Percentiles rank a stretch among this genome's conserved stretches.
These are phyloP conservation scores for Sutorius eximius DNA, from an alignment of 1,284 basidiomycete genomes.

Conservation along the genomic window DNA sequence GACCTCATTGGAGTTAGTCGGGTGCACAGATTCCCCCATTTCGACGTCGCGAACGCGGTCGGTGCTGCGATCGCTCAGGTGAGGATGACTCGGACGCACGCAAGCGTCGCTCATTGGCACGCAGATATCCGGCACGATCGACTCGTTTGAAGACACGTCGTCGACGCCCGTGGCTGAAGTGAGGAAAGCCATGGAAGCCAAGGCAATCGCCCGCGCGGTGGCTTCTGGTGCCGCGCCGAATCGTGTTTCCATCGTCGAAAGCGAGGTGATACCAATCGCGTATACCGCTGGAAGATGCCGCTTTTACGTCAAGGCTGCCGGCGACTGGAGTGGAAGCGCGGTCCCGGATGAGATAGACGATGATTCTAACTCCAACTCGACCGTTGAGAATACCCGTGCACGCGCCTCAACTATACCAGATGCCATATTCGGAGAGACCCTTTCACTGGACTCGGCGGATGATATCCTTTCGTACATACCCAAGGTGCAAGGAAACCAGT, in stretches of 20 bases:
- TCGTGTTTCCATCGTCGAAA: conserved; percentile 38
- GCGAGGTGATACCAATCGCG: conserved; percentile 39
- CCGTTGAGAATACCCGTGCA: conserved; percentile 9
- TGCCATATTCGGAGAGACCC: not conserved
- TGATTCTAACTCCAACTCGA: conserved; percentile 3
- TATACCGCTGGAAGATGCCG: conserved; percentile 38
- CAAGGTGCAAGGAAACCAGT: conserved; percentile 34
- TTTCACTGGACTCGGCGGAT: conserved; percentile 12
- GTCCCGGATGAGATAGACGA: conserved; percentile 28
- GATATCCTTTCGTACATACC: conserved; percentile 38
- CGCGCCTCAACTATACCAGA: conserved; percentile 1
- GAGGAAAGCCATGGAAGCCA: conserved; percentile 40
- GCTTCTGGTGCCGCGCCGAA: conserved; percentile 42
- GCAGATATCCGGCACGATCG: conserved; percentile 41
- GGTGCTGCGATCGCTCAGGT: conserved; percentile 50
- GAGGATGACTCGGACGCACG: not conserved
- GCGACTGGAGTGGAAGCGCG: conserved; percentile 41
- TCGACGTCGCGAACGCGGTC: conserved; percentile 60
- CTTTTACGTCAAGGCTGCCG: conserved; percentile 54
- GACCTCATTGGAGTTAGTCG: conserved; percentile 48
- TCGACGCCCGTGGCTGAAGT: conserved; percentile 44
- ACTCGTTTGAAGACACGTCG: conserved; percentile 43
- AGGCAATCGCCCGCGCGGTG: conserved; percentile 42
- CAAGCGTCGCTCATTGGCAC: conserved; percentile 6
- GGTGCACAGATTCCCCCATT: conserved; percentile 52